Conservation (phyloP, 306 rosid genomes). For the Boehmeria nivea region DNA sequence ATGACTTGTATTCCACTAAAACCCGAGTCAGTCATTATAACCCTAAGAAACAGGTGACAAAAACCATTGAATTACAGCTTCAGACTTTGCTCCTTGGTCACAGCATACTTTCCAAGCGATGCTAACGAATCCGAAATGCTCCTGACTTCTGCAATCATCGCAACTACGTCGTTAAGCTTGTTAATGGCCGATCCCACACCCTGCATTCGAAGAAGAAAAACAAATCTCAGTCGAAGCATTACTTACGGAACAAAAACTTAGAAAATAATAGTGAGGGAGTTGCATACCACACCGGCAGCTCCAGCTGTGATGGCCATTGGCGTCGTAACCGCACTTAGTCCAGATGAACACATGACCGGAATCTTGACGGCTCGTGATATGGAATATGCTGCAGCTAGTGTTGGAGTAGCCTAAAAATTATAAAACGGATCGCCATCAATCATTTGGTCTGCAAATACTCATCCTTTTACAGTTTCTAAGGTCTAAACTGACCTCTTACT, state of each 20-base stretch:
- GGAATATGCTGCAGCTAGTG: conserved; percentile 87
- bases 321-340: conserved; percentile 75
- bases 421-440: too few species aligned
- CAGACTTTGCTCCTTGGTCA: conserved; percentile 32
- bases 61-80: conserved; percentile 18
- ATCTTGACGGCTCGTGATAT: conserved; percentile 81
- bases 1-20: too few species aligned
- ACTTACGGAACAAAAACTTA: background rate
- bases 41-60: background rate
- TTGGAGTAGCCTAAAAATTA: conserved; percentile 77
- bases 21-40: too few species aligned
- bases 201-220: conserved; percentile 33
- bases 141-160: conserved; percentile 87
- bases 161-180: conserved; percentile 73
- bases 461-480: background rate
- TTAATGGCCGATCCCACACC: conserved; percentile 91
- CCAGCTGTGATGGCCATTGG: conserved; percentile 96
- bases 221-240: conserved; percentile 6
- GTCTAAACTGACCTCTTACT: too few species aligned
- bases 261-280: background rate
- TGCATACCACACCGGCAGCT: conserved; percentile 87
- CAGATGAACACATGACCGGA: conserved; percentile 87
- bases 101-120: conserved; percentile 18
- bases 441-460: background rate
- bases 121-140: conserved; percentile 67